These are phyloP conservation scores for Fusarium sp. DNA, from an alignment of 2,329 filamentous ascomycete genomes.

Conservation along the genomic window DNA sequence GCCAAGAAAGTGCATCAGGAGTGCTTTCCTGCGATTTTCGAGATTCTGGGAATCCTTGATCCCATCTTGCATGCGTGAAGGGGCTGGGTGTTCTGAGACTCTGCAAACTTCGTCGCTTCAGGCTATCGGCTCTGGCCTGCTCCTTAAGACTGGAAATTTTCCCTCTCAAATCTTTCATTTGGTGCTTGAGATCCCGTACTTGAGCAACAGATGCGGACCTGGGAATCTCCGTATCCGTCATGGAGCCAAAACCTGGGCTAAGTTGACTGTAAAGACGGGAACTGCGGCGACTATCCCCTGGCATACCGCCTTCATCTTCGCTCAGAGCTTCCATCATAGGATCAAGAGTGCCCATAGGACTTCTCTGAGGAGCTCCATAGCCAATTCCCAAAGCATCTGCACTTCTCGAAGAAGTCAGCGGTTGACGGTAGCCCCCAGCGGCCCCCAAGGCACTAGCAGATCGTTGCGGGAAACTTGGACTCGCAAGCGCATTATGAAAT, in stretches of 20 bases:
- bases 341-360: constrained; percentile 56
- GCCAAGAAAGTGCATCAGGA: constrained; percentile 35
- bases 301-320: constrained; percentile 60
- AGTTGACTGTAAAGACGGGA: constrained; percentile 50
- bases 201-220: constrained; percentile 79
- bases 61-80: constrained; percentile 73
- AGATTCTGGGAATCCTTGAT: constrained; percentile 45
- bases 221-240: constrained; percentile 62
- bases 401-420: constrained; percentile 57
- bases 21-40: constrained; percentile 33
- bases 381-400: constrained; percentile 54
- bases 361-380: constrained; percentile 49
- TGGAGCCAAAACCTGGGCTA: constrained; percentile 59
- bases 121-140: constrained; percentile 80
- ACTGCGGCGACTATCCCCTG: constrained; percentile 36
- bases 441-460: constrained; percentile 73
- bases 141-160: constrained; percentile 85
- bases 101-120: constrained; percentile 81
- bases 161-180: constrained; percentile 86
- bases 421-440: constrained; percentile 67
- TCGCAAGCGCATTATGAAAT: constrained; percentile 45
- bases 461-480: constrained; percentile 58
- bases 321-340: constrained; percentile 62
- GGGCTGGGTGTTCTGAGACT: constrained; percentile 81
- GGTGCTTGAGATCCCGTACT: constrained; percentile 79